Conservation (phyloP, 2,329 filamentous ascomycete genomes). For the Paraconiothyrium brasiliense region DNA sequence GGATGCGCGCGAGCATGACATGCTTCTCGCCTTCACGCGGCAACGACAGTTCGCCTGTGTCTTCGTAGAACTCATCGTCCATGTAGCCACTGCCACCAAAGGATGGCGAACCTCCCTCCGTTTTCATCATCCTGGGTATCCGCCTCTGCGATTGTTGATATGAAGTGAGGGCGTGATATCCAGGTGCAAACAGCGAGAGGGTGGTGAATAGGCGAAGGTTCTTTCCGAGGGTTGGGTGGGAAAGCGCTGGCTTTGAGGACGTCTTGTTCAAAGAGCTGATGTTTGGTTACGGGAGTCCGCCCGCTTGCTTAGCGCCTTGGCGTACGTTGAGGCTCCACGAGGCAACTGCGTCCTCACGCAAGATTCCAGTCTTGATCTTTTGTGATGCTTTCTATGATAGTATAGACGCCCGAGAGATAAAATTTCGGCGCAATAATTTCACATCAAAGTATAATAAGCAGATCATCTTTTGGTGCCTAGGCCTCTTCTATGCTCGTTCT, state of each 20-base stretch:
- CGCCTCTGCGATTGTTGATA: constrained; percentile 18
- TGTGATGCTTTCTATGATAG: neutral
- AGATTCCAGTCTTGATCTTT: neutral
- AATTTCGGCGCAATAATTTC: too few species aligned
- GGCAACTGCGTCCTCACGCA: neutral
- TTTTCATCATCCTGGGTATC: constrained; percentile 48
- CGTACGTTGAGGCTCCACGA: constrained; percentile 4
- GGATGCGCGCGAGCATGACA: constrained; percentile 51
- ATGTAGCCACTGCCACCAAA: constrained; percentile 44
- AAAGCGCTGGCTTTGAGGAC: neutral
- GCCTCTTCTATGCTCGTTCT: too few species aligned
- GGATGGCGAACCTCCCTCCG: constrained; percentile 39
- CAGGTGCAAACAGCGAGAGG: constrained; percentile 11
- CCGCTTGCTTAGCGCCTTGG: neutral
- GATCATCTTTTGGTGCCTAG: too few species aligned
- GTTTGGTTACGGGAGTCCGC: constrained; percentile 5
- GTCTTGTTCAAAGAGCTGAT: constrained; percentile 2
- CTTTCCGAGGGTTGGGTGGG: neutral
- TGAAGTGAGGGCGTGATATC: constrained; percentile 42
- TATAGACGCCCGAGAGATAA: neutral
- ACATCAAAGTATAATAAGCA: too few species aligned
- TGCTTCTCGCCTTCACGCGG: constrained; percentile 37
- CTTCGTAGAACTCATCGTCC: constrained; percentile 56
- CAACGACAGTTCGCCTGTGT: constrained; percentile 54
- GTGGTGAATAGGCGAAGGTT: neutral